Evolutionary conservation across 805 yeast genomes (phyloP), one percentile per base, ranked within the genome.

Genomic region (Candida oleophila): DNA sequence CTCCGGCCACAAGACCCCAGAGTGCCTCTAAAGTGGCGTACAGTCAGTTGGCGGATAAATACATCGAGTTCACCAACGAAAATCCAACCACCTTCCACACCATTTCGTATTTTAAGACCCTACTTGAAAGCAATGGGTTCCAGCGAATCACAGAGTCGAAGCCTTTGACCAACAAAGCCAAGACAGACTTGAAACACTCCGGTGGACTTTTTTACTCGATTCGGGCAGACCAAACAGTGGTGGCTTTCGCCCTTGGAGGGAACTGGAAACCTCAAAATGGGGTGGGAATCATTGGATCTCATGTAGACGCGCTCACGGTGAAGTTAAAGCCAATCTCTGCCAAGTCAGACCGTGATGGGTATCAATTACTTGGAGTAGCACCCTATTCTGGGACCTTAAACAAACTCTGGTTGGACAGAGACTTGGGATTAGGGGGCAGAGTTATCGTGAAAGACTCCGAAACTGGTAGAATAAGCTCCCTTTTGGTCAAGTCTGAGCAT

Each of bases 61-160:
- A 66, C 48, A 51, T 69, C 40, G 47, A 49, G 19, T 68, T 66
- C 51, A 67, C 72, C 41, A 55, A 67, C 43, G 43, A 51, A n/a
- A 66, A 66, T 43, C 76, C 77, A n/a, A 70, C 77, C 2, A 69
- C 74, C 2, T 67, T 56, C 49, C 77, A 72, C 54, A 70, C 61
- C 4, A 52, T 68, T 4, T 39, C 46, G 2, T 55, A 59, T 47
- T 62, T 68, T 46, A 50, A 55, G 37, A 38, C 49, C 2, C 42
- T 61, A 2, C 53, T 72, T 7, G 49, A 50, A 5, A 43, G 46
- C 16, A 53, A 61, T 22, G 73, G 71, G 3, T 71, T 69, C 53
- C 48, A 40, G 5, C 60, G 59, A 33, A 20, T 63, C 4, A 46
- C 60, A 1, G 73, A 69, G 34, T 56, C 55, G 12, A 49, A 55